A percentile compares a stretch with the other conserved stretches of the same genome.
These are phyloP conservation scores for Astragalus glycyphyllos DNA, from an alignment of 306 rosid species.

Conservation along the genomic window DNA sequence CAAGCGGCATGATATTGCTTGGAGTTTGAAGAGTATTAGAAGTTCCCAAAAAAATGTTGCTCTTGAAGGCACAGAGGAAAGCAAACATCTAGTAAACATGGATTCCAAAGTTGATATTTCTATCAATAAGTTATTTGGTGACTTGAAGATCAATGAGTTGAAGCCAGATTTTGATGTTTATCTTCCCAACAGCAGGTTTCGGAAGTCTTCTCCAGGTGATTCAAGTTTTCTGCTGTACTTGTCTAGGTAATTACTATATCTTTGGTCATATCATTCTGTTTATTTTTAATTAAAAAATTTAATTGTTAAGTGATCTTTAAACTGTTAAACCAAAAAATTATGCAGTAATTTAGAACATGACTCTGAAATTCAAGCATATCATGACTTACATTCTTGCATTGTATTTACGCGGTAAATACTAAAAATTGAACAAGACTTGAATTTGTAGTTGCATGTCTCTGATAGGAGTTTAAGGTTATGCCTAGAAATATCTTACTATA, in stretches of 20 bases:
- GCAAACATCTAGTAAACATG: constrained; percentile 34
- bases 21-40: constrained; percentile 65
- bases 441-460: not conserved
- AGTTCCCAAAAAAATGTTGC: constrained; percentile 38
- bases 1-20: constrained; percentile 62
- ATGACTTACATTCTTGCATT: constrained; percentile 11
- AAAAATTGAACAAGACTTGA: not conserved
- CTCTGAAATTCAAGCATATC: constrained; percentile 3
- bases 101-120: constrained; percentile 42
- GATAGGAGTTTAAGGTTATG: not conserved
- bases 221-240: constrained; percentile 69
- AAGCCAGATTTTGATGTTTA: constrained; percentile 70
- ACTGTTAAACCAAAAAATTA: not conserved
- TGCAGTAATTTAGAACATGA: constrained; percentile 22
- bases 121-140: constrained; percentile 47
- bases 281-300: not conserved
- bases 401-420: not conserved
- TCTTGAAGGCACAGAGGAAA: constrained; percentile 45
- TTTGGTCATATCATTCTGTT: not conserved
- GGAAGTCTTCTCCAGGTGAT: constrained; percentile 73
- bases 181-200: constrained; percentile 79
- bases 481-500: not conserved
- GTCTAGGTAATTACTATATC: constrained; percentile 59
- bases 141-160: constrained; percentile 54
- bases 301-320: constrained; percentile 1